These are phyloP conservation scores for Metarhizium brunneum DNA, from an alignment of 2,329 filamentous ascomycete species.

Conservation along the genomic window DNA sequence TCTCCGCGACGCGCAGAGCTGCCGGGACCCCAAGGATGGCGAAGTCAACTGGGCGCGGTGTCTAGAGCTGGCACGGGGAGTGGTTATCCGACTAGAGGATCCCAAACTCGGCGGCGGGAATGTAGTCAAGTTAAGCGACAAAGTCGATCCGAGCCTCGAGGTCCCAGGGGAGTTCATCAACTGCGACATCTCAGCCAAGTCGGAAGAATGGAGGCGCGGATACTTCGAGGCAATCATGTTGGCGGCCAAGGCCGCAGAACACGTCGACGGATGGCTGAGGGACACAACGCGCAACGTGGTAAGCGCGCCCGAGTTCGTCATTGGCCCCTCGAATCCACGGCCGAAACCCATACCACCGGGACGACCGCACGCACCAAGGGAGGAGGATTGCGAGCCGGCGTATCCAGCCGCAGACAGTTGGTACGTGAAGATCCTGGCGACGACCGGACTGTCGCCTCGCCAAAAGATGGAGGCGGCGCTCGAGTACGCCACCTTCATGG, in stretches of 20 bases:
- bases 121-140: constrained; percentile 40
- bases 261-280: constrained; percentile 68
- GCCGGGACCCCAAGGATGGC: constrained; percentile 43
- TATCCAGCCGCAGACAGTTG: constrained; percentile 64
- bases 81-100: constrained; percentile 63
- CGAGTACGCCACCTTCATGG: constrained; percentile 76
- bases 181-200: constrained; percentile 64
- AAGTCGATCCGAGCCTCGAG: constrained; percentile 60
- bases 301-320: constrained; percentile 64
- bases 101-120: constrained; percentile 57
- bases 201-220: constrained; percentile 74
- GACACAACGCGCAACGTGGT: constrained; percentile 58
- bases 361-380: constrained; percentile 52
- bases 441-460: constrained; percentile 65
- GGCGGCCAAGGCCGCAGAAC: constrained; percentile 66
- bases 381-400: constrained; percentile 65
- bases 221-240: constrained; percentile 80
- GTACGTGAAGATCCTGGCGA: constrained; percentile 76
- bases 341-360: constrained; percentile 64
- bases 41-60: constrained; percentile 59
- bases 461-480: constrained; percentile 77
- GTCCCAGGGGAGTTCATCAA: constrained; percentile 55
- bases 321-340: constrained; percentile 75
- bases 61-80: constrained; percentile 47
- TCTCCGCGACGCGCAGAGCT: constrained; percentile 54